These are phyloP conservation scores for Aspergillus tubingensis DNA, from an alignment of 2,329 filamentous ascomycete genomes.

Conservation along the genomic window DNA sequence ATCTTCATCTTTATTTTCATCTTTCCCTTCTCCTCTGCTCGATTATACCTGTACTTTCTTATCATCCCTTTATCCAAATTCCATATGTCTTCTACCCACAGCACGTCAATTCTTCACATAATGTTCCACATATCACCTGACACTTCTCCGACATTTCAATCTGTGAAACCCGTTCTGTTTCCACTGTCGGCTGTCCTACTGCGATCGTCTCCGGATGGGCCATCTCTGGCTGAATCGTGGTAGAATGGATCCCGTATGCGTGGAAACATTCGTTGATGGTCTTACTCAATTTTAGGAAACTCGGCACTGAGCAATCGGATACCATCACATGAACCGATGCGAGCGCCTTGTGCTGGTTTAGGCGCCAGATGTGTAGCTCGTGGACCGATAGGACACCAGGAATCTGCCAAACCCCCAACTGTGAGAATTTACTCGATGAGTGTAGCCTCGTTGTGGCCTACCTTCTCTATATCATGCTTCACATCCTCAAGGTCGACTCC, in stretches of 20 bases:
- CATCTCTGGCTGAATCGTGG: slow-evolving; percentile 69
- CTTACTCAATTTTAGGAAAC: slow-evolving; percentile 63
- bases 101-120: slow-evolving; percentile 57
- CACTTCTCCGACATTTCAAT: slow-evolving; percentile 44
- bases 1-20: not conserved
- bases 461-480: slow-evolving; percentile 68
- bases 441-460: slow-evolving; percentile 28
- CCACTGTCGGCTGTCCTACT: slow-evolving; percentile 8
- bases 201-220: slow-evolving; percentile 18
- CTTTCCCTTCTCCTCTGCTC: not conserved
- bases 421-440: not conserved
- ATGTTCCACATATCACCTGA: slow-evolving; percentile 54
- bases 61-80: not conserved
- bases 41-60: not conserved
- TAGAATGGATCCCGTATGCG: slow-evolving; percentile 71
- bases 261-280: slow-evolving; percentile 70
- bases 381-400: slow-evolving; percentile 68
- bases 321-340: slow-evolving; percentile 71
- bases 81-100: slow-evolving; percentile 39
- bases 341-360: slow-evolving; percentile 69
- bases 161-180: slow-evolving; percentile 6
- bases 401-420: slow-evolving; percentile 51
- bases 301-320: slow-evolving; percentile 55
- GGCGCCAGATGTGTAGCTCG: slow-evolving; percentile 72
- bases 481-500: slow-evolving; percentile 64